Evolutionary conservation across 1,284 basidiomycete species (phyloP), one percentile per base, ranked within the genome.

Genomic region (Rhizopogon hawkerae): DNA sequence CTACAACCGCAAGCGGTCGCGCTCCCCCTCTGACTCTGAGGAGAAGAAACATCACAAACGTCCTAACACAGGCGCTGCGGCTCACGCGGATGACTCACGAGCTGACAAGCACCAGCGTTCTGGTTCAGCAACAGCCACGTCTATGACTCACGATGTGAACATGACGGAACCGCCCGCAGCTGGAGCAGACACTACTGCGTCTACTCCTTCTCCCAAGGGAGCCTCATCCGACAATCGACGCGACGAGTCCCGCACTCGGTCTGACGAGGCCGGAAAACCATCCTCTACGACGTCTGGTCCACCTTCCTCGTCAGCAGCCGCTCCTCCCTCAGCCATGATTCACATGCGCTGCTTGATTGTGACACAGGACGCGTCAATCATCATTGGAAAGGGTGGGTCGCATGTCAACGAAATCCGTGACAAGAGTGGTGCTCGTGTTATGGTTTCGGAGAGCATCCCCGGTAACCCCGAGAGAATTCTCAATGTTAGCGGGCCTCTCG

Each of bases 331-430:
- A 3, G 82, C 85, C 38, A 82, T 77, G 69, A 95, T 95, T 56
- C 88, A 92, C 58, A 92, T 95, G 89, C 83, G 92, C 47, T 92
- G 89, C 69, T 75, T 99, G 62, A 98, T 99, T 63, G 94, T 98
- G 58, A 98, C 96, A 8, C 93, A 97, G 70, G 96, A 99, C 68
- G 96, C 96, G 13, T 95, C 92, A 51, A 93, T 99, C 70, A 98
- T 99, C 73, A 99, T 99, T 63, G 96, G 96, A 36, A 94, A 94
- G 69, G 89, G 77, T 45, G 96, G 96, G 55, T 82, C 89, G 48
- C 95, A 98, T 70, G 94, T 99, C 63, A 98, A 97, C 64, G 95
- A 98, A 70, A 98, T 99, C 59, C 78, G 96, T 52, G 94, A 98
- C 70, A 96, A 96, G 76, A 94, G 92, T 59, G 92, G 92, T 35